Evolutionary conservation across 345 rosid genomes (phyloP).

Genomic region (Cardamine chenopodiifolia): DNA sequence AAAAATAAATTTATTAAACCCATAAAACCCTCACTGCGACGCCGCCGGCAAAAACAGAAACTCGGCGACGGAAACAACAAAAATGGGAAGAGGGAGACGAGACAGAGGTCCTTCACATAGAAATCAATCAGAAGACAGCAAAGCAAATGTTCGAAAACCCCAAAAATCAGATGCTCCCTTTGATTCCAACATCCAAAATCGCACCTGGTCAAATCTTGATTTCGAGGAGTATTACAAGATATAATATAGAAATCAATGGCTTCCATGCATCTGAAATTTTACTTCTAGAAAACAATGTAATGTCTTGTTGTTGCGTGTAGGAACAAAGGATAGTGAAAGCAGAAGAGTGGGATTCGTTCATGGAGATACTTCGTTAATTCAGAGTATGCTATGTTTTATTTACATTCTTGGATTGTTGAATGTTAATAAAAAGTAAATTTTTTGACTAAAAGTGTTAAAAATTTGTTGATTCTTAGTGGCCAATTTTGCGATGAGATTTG

Average conservation of each 20-base stretch:
- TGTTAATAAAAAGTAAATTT: background rate
- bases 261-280: background rate
- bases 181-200: conserved; percentile 42
- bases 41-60: conserved; percentile 32
- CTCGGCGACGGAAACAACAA: conserved; percentile 16
- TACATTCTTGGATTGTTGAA: background rate
- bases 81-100: conserved; percentile 65
- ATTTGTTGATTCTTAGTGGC: conserved; percentile 58
- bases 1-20: conserved; percentile 6
- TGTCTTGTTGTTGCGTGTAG: conserved; percentile 41
- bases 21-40: conserved; percentile 21
- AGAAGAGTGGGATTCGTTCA: conserved; percentile 83
- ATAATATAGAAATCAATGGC: background rate
- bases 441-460: background rate
- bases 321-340: conserved; percentile 75
- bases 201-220: conserved; percentile 61
- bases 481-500: conserved; percentile 77
- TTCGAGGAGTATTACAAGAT: conserved; percentile 95
- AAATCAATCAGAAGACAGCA: conserved; percentile 60
- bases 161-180: conserved; percentile 53
- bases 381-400: conserved; percentile 52
- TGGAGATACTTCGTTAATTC: conserved; percentile 80
- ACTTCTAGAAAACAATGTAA: background rate
- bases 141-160: conserved; percentile 70
- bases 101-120: conserved; percentile 64